Evolutionary conservation across 2,329 filamentous ascomycete species (phyloP), one percentile per base, ranked within the genome.

Genomic region (Pseudogymnoascus sp.): DNA sequence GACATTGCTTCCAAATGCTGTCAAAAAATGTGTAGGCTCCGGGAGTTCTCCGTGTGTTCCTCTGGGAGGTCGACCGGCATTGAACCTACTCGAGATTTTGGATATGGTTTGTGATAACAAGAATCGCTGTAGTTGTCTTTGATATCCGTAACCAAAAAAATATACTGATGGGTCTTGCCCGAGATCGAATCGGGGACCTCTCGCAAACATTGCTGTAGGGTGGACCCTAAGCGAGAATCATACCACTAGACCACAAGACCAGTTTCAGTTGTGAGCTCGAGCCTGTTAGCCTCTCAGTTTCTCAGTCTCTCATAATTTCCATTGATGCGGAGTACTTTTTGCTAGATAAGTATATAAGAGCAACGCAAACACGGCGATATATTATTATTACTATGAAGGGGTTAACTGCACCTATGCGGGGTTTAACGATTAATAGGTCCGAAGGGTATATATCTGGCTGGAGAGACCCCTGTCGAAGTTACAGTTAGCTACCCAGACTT

Each of bases 181-280:
- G 51, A 57, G 51, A 57, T 57, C 51, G 51, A 57, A 57, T 57
- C 51, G 51, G 51, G 51, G 51, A 57, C 51, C 51, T 57, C 51
- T 57, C 51, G 51, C 51, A 57, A 57, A 57, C 34, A 31, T 57
- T 36, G 51, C 51, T 57, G 51, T 57, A 57, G 51, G 51, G 51
- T 57, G 51, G 18, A 31, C 51, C 51, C 51, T 57, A 57, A 57
- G 51, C 51, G 51, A 57, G 51, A 57, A 57, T 57, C 51, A 57
- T 57, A 57, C 51, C 51, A 57, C 51, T 57, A 57, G 51, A 57
- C 51, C 51, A 57, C 51, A 57, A 57, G 51, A 57, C 51, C 51
- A 16, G 51, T 34, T 57, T 47, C 23, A 26, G 23, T 26, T 26
- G 23, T 26, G 23, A 26, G 23, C 21, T 21, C 21, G 21, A 21